phyloP scores from a whole-genome alignment of 306 rosid genomes.

The Cicer chorassanicum region DNA sequence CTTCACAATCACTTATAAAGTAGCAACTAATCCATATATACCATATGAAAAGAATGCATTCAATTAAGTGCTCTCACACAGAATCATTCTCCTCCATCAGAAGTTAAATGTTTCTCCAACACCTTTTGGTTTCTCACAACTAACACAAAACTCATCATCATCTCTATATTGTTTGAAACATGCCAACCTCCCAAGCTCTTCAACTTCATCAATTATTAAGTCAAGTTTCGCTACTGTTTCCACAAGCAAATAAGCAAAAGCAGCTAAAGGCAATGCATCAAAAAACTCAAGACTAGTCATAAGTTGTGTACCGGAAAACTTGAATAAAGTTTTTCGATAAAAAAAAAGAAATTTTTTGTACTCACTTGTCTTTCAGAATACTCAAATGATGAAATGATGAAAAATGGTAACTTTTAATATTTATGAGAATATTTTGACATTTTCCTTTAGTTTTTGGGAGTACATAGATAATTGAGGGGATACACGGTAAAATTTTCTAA shows the following conservation, averaged over 20 bases:
- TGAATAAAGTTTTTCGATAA: too few relatives aligned
- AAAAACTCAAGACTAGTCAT: conserved; percentile 75
- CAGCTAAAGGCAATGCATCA: conserved; percentile 90
- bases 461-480: too few relatives aligned
- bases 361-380: too few relatives aligned
- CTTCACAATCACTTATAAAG: neutral
- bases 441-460: too few relatives aligned
- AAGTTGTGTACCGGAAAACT: too few relatives aligned
- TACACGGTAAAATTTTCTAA: too few relatives aligned
- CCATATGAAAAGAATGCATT: neutral
- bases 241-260: conserved; percentile 84
- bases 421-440: too few relatives aligned
- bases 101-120: conserved; percentile 50
- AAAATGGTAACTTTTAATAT: too few relatives aligned
- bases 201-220: conserved; percentile 69
- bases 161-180: conserved; percentile 66
- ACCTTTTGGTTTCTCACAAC: conserved; percentile 55
- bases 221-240: conserved; percentile 88
- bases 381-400: too few relatives aligned
- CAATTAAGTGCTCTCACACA: neutral
- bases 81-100: conserved; percentile 55
- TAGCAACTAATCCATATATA: neutral
- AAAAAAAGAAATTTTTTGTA: too few relatives aligned
- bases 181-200: conserved; percentile 71
- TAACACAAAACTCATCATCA: conserved; percentile 54